These are phyloP conservation scores for Colletotrichum sidae DNA, from an alignment of 2,329 filamentous ascomycete species.

Conservation along the genomic window DNA sequence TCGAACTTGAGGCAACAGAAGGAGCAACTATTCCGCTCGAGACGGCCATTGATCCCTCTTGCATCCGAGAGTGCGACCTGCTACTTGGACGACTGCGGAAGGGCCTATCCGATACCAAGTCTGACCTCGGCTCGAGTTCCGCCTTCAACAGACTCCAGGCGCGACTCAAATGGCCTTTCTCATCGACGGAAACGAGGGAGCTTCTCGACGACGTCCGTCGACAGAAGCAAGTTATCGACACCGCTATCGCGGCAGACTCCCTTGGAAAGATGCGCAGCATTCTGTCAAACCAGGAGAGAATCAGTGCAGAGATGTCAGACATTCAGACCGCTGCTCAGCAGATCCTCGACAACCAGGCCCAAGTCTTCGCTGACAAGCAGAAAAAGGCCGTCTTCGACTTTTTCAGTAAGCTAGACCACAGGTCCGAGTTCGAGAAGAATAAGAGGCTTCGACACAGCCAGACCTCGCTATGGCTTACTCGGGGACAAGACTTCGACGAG, in stretches of 20 bases:
- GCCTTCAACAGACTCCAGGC: background rate
- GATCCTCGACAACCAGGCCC: background rate
- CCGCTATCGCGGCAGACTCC: background rate
- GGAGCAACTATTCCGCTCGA: background rate
- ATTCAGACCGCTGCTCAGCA: background rate
- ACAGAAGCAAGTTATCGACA: background rate
- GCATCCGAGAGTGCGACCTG: background rate
- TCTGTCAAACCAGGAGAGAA: background rate
- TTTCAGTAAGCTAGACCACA: background rate
- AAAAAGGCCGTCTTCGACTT: background rate
- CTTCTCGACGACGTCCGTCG: background rate
- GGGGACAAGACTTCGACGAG: background rate
- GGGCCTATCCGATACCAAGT: background rate
- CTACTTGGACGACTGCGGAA: background rate
- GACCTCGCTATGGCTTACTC: background rate
- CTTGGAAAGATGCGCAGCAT: background rate
- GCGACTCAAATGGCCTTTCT: constrained; percentile 1
- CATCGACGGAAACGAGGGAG: background rate
- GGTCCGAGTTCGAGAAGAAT: background rate
- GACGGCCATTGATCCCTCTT: too few species aligned
- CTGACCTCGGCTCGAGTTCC: background rate
- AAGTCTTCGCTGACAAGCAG: background rate
- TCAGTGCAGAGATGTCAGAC: background rate
- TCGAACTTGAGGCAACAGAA: background rate
- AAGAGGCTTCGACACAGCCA: background rate